A percentile compares a stretch with the other conserved stretches of the same genome.
Evolutionary conservation across 2,329 filamentous ascomycete species (phyloP).

Genomic region (Cryphonectria naterciae): DNA sequence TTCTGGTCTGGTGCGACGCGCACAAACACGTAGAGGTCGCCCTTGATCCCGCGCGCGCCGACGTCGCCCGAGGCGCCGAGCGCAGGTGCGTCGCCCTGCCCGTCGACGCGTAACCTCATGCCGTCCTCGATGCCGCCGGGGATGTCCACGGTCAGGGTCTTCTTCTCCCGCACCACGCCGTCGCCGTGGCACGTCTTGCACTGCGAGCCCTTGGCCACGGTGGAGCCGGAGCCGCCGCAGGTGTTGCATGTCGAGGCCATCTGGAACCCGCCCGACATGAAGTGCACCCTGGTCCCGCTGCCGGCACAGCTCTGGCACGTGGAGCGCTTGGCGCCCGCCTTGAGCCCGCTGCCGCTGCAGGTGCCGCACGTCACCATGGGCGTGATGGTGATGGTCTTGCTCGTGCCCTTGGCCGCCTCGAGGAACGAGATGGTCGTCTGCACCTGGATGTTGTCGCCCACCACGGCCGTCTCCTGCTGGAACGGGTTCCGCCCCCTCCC

Average conservation of each 20-base stretch:
- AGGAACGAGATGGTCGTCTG: constrained; percentile 92
- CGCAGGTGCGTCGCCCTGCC: constrained; percentile 83
- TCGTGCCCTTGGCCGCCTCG: constrained; percentile 91
- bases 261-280: constrained; percentile 92
- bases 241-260: constrained; percentile 86
- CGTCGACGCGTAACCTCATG: constrained; percentile 84
- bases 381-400: constrained; percentile 84
- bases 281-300: constrained; percentile 83
- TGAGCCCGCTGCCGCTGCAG: constrained; percentile 83
- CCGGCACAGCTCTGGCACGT: constrained; percentile 83
- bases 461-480: constrained; percentile 71
- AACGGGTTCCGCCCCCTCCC: constrained; percentile 68
- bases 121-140: constrained; percentile 95
- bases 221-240: constrained; percentile 78
- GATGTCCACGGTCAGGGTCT: constrained; percentile 87
- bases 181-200: constrained; percentile 81
- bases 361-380: constrained; percentile 81
- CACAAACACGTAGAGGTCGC: constrained; percentile 91
- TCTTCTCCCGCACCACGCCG: constrained; percentile 81
- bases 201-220: constrained; percentile 77
- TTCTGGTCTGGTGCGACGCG: constrained; percentile 87
- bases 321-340: constrained; percentile 73
- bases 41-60: constrained; percentile 68
- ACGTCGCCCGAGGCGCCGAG: constrained; percentile 71
- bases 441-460: constrained; percentile 96